phyloP scores from a whole-genome alignment of 1,284 basidiomycete species.

The Cryptococcus maquisensis region DNA sequence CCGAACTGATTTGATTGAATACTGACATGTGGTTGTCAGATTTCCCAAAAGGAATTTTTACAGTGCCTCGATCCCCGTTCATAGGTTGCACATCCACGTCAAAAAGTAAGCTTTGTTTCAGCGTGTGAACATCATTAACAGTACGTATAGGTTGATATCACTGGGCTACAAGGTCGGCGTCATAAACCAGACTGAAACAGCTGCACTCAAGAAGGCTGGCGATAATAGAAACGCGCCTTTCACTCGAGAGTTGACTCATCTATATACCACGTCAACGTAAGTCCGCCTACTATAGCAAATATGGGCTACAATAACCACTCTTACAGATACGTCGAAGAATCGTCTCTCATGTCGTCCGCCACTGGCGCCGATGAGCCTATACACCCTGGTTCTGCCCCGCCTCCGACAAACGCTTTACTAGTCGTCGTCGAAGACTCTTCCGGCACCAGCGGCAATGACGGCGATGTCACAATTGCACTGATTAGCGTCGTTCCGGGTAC shows the following conservation, averaged over 20 bases:
- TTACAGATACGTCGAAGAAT: conserved; percentile 46
- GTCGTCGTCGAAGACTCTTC: conserved; percentile 62
- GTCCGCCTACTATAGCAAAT: conserved; percentile 33
- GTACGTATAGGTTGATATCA: conserved; percentile 63
- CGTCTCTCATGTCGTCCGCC: conserved; percentile 33
- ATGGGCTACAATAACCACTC: conserved; percentile 21
- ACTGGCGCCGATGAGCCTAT: conserved; percentile 32
- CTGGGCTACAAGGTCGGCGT: conserved; percentile 88
- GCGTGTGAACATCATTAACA: neutral
- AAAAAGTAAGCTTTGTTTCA: conserved; percentile 62
- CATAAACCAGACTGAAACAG: conserved; percentile 88
- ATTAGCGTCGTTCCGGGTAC: conserved; percentile 79
- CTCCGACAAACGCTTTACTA: conserved; percentile 46
- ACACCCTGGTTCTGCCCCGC: conserved; percentile 33
- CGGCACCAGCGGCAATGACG: conserved; percentile 56
- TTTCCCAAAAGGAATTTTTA: conserved; percentile 75
- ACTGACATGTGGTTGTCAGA: conserved; percentile 14
- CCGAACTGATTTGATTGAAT: too few species aligned
- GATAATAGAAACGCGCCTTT: conserved; percentile 80
- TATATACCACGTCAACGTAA: conserved; percentile 87
- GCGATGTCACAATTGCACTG: conserved; percentile 64
- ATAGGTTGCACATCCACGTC: conserved; percentile 77
- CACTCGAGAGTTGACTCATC: conserved; percentile 68
- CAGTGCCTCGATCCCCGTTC: conserved; percentile 75
- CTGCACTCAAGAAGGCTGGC: conserved; percentile 86